Base-by-base conservation (phyloP, 768 basidiomycete species). In the Kwoniella europaea region DNA sequence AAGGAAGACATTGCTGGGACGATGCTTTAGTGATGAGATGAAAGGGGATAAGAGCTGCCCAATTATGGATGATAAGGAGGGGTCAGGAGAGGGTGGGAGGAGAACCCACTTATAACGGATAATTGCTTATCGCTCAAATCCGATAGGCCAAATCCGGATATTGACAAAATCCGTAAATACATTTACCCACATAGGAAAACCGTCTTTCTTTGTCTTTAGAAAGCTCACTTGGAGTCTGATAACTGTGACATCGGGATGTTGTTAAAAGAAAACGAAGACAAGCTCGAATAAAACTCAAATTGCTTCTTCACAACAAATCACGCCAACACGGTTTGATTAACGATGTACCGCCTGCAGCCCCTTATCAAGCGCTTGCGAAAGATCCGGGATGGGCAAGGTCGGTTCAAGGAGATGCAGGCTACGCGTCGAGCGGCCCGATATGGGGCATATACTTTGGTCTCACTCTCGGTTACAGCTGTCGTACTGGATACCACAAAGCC, bases 91-190 rank as follows among this genome's bases (percentile, higher is more conserved):
- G 24, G 24, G 24, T 24, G 24, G 35, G 35, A 35, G 6, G 35
- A 4, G 35, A 35, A 3, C 35, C 6, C 3, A 35, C 35, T 57
- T 22, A 24, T 20, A 22, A 16, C 22, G 7, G 56, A 10, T 22
- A 24, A 15, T 22, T 57, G 56, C 56, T 57, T 57, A 57, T 57
- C 56, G 46, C 46, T 50, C 46, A 15, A 18, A 50, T 15, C 46
- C 46, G 46, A 50, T 15, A 13, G 18, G 46, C 6, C 18, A 13
- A 18, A 50, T 50, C 46, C 46, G 46, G 46, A 50, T 50, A 50
- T 50, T 13, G 3, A 4, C 18, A 50, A 50, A 50, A 50, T 18
- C 46, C 46, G 46, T 50, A 50, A 50, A 15, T 4, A 50, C 46
- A 9, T 50, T 4, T 50, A 50, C 46, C 46, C 46, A 18, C 46